Conservation (phyloP, 208 protist genomes). For the Leishmania major region DNA sequence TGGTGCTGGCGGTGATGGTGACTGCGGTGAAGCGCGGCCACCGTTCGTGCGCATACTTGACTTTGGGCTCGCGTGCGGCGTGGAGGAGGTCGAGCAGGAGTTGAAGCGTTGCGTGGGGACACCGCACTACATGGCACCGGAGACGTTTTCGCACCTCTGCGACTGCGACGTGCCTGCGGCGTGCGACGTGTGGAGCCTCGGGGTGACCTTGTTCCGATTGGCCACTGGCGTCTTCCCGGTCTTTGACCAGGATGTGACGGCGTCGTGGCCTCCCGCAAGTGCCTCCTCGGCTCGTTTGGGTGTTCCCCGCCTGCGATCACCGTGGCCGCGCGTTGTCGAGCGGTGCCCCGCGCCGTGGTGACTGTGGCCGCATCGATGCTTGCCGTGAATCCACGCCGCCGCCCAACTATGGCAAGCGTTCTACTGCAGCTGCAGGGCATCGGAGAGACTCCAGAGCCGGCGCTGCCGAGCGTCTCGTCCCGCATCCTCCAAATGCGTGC, state of each 20-base stretch:
- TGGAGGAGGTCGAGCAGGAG: conserved; percentile 3
- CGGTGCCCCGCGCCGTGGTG: not conserved
- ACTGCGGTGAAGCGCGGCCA: not conserved
- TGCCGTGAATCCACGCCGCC: not conserved
- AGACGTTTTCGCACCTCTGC: not conserved
- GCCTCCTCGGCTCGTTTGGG: not conserved
- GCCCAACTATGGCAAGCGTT: not conserved
- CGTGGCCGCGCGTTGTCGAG: not conserved
- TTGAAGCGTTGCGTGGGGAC: conserved; percentile 10
- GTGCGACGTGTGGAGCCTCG: conserved; percentile 28
- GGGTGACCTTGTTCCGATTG: conserved; percentile 15
- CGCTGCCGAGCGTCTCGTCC: not conserved
- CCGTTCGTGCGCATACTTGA: conserved; percentile 17
- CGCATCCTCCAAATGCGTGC: not conserved
- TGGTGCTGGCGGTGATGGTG: not conserved
- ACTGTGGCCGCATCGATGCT: not conserved
- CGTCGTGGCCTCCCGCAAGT: not conserved
- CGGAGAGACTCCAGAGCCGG: not conserved
- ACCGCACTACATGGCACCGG: conserved; percentile 13
- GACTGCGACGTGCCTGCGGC: conserved; percentile 3
- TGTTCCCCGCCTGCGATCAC: not conserved
- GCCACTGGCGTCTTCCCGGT: not conserved
- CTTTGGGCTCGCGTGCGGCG: conserved; percentile 19
- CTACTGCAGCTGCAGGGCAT: not conserved
- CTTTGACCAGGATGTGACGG: not conserved